Conservation (phyloP, 2,329 filamentous ascomycete genomes). For the Diaporthe australafricana region DNA sequence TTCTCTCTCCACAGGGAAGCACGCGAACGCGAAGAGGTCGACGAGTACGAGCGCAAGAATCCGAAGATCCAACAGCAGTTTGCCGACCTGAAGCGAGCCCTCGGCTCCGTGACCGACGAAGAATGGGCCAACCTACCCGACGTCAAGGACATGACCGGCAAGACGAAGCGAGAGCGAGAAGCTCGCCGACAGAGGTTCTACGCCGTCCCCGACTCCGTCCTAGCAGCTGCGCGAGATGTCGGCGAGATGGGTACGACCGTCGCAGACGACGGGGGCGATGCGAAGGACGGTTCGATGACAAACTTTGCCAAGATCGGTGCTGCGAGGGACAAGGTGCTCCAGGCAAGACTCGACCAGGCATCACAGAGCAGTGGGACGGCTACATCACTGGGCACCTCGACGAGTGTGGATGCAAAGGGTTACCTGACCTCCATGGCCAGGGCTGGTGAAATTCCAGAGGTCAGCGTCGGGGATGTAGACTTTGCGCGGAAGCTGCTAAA, state of each 20-base stretch:
- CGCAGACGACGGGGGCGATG: constrained; percentile 74
- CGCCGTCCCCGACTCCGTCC: constrained; percentile 94
- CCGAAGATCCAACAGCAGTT: constrained; percentile 99
- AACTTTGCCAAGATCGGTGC: constrained; percentile 98
- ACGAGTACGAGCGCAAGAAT: constrained; percentile 97
- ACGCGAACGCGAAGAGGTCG: constrained; percentile 88
- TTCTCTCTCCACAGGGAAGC: constrained; percentile 83
- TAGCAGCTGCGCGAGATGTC: constrained; percentile 85
- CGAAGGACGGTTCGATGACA: constrained; percentile 89
- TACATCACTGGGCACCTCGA: constrained; percentile 82
- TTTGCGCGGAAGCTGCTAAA: constrained; percentile 92
- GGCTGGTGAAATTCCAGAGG: constrained; percentile 82
- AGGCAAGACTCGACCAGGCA: constrained; percentile 92
- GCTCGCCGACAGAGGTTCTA: constrained; percentile 89
- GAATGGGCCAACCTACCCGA: constrained; percentile 97
- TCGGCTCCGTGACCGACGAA: constrained; percentile 90
- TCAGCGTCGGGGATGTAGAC: constrained; percentile 94
- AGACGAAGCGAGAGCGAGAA: constrained; percentile 87
- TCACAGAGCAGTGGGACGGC: constrained; percentile 76
- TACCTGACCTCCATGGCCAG: constrained; percentile 94
- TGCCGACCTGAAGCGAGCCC: constrained; percentile 90
- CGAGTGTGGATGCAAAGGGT: constrained; percentile 93
- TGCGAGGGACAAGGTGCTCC: constrained; percentile 93
- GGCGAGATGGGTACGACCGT: constrained; percentile 89
- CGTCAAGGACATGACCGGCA: constrained; percentile 95